Percentiles rank a stretch among this genome's conserved stretches.
Evolutionary conservation across 1,284 basidiomycete species (phyloP).

Genomic region (Melampsora americana): DNA sequence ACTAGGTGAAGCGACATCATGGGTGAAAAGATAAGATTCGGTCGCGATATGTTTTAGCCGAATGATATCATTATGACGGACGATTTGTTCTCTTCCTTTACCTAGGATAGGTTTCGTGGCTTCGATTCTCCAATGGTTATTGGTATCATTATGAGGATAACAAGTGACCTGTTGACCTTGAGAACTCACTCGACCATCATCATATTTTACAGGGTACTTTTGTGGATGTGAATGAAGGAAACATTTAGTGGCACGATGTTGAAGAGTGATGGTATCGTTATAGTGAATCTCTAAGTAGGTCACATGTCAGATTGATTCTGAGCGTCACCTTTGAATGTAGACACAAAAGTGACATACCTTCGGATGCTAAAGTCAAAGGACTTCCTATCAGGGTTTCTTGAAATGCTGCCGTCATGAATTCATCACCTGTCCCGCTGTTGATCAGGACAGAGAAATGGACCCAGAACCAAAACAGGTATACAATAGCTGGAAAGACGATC

Average conservation of each 20-base stretch:
- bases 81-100: slow-evolving; percentile 78
- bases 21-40: slow-evolving; percentile 77
- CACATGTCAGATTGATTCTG: slow-evolving; percentile 25
- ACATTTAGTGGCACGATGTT: slow-evolving; percentile 87
- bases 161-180: slow-evolving; percentile 99
- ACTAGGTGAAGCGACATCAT: slow-evolving; percentile 94
- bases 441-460: slow-evolving; percentile 87
- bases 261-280: slow-evolving; percentile 79
- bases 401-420: slow-evolving; percentile 96
- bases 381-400: slow-evolving; percentile 93
- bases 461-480: slow-evolving; percentile 96
- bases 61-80: slow-evolving; percentile 81
- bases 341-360: slow-evolving; percentile 63
- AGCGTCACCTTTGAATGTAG: slow-evolving; percentile 1
- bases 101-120: slow-evolving; percentile 88
- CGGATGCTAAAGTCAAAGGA: slow-evolving; percentile 80
- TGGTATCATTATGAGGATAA: slow-evolving; percentile 84
- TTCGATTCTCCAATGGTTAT: slow-evolving; percentile 93
- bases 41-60: slow-evolving; percentile 86
- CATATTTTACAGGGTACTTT: slow-evolving; percentile 85
- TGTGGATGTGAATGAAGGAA: slow-evolving; percentile 90
- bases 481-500: slow-evolving; percentile 77
- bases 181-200: slow-evolving; percentile 90
- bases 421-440: slow-evolving; percentile 87
- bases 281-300: slow-evolving; percentile 75